phyloP scores from a whole-genome alignment of 768 basidiomycete species.

The Kwoniella botswanensis region DNA sequence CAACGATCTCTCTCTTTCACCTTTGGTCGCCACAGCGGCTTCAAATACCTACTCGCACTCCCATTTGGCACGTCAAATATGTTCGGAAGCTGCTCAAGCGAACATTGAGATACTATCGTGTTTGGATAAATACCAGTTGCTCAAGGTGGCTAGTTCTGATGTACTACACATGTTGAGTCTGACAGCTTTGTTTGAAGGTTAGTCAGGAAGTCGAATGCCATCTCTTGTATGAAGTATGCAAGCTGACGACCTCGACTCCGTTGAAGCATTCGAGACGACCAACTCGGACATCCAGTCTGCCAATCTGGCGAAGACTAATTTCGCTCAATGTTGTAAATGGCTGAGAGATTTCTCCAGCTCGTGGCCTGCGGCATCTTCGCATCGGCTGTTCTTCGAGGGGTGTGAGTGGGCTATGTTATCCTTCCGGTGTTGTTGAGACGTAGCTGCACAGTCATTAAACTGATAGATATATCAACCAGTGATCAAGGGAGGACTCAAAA shows the following conservation, averaged over 20 bases:
- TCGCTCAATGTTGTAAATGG: constrained; percentile 50
- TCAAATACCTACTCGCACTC: background rate
- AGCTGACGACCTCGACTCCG: too few relatives aligned
- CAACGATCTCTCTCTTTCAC: background rate
- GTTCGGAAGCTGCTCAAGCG: constrained; percentile 43
- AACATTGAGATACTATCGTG: constrained; percentile 36
- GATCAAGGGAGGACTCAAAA: constrained; percentile 34
- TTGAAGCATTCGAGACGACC: constrained; percentile 42
- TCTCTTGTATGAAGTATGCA: background rate
- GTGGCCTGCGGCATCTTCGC: constrained; percentile 47
- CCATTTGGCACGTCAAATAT: constrained; percentile 28
- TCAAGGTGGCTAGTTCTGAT: constrained; percentile 42
- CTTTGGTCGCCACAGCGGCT: constrained; percentile 15
- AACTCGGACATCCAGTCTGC: constrained; percentile 30
- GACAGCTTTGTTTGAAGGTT: constrained; percentile 44
- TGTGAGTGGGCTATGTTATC: constrained; percentile 27
- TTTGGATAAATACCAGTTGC: constrained; percentile 34
- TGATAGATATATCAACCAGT: constrained; percentile 14
- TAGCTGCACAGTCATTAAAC: too few relatives aligned
- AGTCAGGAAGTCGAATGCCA: constrained; percentile 4
- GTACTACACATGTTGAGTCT: constrained; percentile 47
- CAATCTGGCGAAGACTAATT: constrained; percentile 37
- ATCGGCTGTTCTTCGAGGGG: constrained; percentile 50
- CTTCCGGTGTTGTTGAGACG: too few relatives aligned
- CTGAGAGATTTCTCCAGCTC: constrained; percentile 40